These are phyloP conservation scores for Chenopodium suecicum DNA, from an alignment of 148 eudicot genomes.

Conservation along the genomic window DNA sequence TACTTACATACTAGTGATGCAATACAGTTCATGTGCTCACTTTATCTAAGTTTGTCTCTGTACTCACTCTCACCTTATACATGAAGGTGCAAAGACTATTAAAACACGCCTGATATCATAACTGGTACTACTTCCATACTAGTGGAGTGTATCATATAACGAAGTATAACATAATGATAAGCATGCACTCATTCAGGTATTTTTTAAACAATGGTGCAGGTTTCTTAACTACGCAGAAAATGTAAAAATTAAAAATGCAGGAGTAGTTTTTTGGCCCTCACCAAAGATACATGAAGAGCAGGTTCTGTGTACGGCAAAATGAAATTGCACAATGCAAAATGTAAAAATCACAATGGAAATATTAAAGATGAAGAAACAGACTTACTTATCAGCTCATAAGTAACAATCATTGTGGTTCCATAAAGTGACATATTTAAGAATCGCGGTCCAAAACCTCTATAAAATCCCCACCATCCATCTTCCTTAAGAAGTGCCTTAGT, in stretches of 20 bases:
- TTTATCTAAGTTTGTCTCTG: neutral
- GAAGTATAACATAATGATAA: too few relatives aligned
- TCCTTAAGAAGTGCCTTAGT: slow-evolving; percentile 50
- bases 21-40: too few relatives aligned
- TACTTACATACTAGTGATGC: too few relatives aligned
- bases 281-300: neutral
- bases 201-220: neutral
- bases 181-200: neutral
- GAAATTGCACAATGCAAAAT: neutral
- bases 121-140: too few relatives aligned
- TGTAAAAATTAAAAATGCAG: neutral
- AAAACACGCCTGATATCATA: neutral
- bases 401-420: slow-evolving; percentile 81
- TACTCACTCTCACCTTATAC: neutral
- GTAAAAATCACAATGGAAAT: too few relatives aligned
- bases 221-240: neutral
- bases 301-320: neutral
- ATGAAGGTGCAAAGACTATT: neutral
- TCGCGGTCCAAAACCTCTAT: slow-evolving; percentile 78
- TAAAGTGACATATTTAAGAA: slow-evolving; percentile 78
- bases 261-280: too few relatives aligned
- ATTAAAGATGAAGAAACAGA: slow-evolving; percentile 10
- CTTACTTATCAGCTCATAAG: slow-evolving; percentile 75
- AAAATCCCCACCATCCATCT: slow-evolving; percentile 83
- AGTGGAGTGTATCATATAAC: too few relatives aligned